Evolutionary conservation across 2,329 filamentous ascomycete species (phyloP), one percentile per base, ranked within the genome.

Genomic region (Pyrenochaeta sp.): DNA sequence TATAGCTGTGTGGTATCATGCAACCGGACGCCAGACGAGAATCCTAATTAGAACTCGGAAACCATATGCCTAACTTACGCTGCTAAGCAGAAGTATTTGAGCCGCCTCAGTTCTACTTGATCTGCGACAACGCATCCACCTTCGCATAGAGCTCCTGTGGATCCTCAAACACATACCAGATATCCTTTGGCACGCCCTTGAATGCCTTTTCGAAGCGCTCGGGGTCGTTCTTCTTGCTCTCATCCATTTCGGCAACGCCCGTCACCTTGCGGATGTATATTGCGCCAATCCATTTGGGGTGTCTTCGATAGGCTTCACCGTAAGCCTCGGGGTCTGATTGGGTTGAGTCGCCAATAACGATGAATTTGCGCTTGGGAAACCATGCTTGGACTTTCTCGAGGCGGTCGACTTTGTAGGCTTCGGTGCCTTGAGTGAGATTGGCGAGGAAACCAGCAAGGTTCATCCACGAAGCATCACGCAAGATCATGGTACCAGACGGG

Each of bases 281-380:
- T 12, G 91, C 85, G 60, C 87, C 86, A 60, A 97, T 86, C 92
- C 93, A 97, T 6, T 85, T 86, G 0, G 89, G 88, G 61, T 88
- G 86, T 48, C 84, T 83, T 51, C 88, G 76, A 77, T 84, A 93
- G 78, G 92, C 88, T 66, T 93, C 89, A 28, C 89, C 93, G 72
- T 97, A 98, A 0, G 91, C 87, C 75, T 98, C 94, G 0, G 94
- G 93, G 68, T 98, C 94, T 27, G 87, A 90, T 78, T 97, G 94
- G 0, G 93, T 97, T 39, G 90, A 94, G 78, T 98, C 94, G 0
- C 94, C 94, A 64, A 98, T 88, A 66, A 89, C 89, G 61, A 98
- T 86, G 79, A 96, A 89, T 68, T 90, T 91, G 59, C 91, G 84
- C 66, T 85, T 84, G 0, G 94, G 94, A 48, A 97, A 83, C 91